Base-by-base conservation (phyloP, 2,329 filamentous ascomycete genomes). In the Furcasterigmium sp. region DNA sequence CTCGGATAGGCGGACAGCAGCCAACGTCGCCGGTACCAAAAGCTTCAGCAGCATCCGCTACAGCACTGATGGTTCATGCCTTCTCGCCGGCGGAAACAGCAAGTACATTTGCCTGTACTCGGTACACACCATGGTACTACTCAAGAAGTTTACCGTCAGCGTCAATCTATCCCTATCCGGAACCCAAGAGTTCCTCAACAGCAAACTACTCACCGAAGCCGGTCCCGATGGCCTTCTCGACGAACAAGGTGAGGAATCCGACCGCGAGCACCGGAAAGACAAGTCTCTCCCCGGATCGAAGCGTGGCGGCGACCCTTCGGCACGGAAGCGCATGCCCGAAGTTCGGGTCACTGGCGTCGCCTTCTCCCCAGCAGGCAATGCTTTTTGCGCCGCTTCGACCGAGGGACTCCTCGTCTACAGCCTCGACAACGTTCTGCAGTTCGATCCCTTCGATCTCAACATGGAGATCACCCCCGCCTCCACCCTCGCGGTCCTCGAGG, bases 51-150 rank as follows among this genome's bases (percentile, higher is more conserved):
- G 85, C 7, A 87, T 98, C 51, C 81, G 80, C 42, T 98, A 97
- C 68, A 95, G 90, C 60, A 85, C 88, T 2, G 93, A 98, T 59
- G 93, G 93, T 11, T 87, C 82, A 49, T 96, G 93, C 55, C 73
- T 98, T 10, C 72, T 98, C 32, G 93, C 91, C 1, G 91, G 82
- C 38, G 93, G 93, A 25, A 95, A 93, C 72, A 96, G 90, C 82
- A 98, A 98, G 69, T 96, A 95, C 63, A 96, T 98, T 41, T 97
- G 93, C 60, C 66, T 98, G 45, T 98, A 98, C 67, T 91, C 94
- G n/a, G 88, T 95, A 25, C 82, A 83, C 45, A 95, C 91, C 1
- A 90, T 93, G 62, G 89, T 93, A 1, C 70, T 98, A 10, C 72
- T 97, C 44, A 95, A 94, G 63, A 96, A 96, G 60, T 98, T 86